These are phyloP conservation scores for Podaxis sp. DNA, from an alignment of 768 basidiomycete species.

Conservation along the genomic window DNA sequence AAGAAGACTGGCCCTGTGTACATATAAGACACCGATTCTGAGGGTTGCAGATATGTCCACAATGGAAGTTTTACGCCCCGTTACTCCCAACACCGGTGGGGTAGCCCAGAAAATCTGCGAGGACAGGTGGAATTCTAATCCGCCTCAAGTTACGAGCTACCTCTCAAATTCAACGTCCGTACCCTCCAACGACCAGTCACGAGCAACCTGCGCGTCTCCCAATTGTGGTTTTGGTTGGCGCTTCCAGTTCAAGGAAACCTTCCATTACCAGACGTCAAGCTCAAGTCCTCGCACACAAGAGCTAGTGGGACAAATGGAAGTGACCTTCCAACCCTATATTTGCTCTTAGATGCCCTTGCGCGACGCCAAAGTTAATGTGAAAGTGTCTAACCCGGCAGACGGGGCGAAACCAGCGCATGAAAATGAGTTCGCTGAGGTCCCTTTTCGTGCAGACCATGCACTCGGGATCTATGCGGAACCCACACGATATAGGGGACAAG, in stretches of 20 bases:
- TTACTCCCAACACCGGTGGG: too few relatives aligned
- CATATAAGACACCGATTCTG: too few relatives aligned
- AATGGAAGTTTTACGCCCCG: too few relatives aligned
- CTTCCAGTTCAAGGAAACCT: background rate
- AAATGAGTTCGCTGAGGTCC: background rate
- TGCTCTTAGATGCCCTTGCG: background rate
- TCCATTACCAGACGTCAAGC: background rate
- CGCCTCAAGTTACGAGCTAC: constrained; percentile 2
- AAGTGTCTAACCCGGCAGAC: background rate
- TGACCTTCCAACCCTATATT: background rate
- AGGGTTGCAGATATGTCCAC: too few relatives aligned
- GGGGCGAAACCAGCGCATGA: background rate
- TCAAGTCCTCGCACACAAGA: background rate
- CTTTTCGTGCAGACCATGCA: background rate
- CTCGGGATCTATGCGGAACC: constrained; percentile 2
- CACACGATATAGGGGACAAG: background rate
- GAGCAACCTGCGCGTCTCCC: background rate
- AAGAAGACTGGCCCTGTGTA: too few relatives aligned
- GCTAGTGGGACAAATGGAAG: background rate
- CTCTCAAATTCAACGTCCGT: background rate
- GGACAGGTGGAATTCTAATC: background rate
- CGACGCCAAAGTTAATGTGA: background rate
- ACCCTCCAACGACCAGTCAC: background rate
- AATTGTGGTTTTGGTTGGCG: constrained; percentile 7
- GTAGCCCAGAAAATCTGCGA: background rate